Percentiles rank a stretch among this genome's conserved stretches.
Evolutionary conservation across 192 early-diverging fungal species (phyloP).

Genomic region (Umbelopsis ramanniana): DNA sequence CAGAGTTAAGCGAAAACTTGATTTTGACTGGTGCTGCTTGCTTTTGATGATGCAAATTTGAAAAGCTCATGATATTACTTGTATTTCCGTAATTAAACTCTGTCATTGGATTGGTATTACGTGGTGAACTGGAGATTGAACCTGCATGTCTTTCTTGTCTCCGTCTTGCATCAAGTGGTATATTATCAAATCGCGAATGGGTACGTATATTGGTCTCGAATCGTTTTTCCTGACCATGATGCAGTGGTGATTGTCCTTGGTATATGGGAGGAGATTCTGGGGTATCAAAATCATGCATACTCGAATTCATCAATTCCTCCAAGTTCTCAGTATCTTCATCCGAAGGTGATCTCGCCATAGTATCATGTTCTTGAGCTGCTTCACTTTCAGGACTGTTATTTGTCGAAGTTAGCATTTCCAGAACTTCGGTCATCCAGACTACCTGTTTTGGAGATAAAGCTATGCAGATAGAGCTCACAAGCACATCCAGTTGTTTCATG

Average conservation of each 20-base stretch:
- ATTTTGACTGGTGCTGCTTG: not conserved
- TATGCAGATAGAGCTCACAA: conserved; percentile 40
- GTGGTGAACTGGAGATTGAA: not conserved
- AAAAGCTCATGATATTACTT: conserved; percentile 5
- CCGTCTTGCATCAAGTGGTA: not conserved
- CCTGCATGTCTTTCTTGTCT: not conserved
- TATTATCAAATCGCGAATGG: not conserved
- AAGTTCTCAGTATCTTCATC: not conserved
- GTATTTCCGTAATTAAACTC: not conserved
- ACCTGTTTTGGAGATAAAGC: conserved; percentile 49
- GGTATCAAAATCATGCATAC: not conserved
- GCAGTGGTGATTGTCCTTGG: not conserved
- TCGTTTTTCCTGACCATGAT: not conserved
- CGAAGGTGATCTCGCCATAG: not conserved
- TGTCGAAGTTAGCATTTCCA: not conserved
- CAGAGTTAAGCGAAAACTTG: not conserved
- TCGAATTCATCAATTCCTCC: conserved; percentile 2
- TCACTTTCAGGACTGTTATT: not conserved
- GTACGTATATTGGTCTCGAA: not conserved
- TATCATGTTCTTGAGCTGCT: not conserved
- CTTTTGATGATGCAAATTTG: conserved; percentile 13
- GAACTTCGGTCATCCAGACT: conserved; percentile 47
- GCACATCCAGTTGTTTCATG: conserved; percentile 46
- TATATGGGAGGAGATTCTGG: not conserved
- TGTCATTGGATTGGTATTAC: not conserved